phyloP scores from a whole-genome alignment of 2,329 filamentous ascomycete genomes.

The Aspergillus fumigatiaffinis region DNA sequence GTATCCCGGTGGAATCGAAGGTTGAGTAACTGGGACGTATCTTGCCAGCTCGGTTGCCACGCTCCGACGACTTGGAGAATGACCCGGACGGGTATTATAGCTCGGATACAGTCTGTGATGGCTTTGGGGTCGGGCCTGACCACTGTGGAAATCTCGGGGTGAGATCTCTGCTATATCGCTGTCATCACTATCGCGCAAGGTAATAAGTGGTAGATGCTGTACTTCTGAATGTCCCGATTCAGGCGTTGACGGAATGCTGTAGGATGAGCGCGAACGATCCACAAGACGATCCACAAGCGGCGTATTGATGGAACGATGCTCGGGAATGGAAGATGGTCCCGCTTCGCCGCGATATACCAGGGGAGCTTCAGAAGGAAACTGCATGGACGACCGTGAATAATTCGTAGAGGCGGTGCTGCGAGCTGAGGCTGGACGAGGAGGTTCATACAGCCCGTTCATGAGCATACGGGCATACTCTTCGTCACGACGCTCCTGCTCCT shows the following conservation, averaged over 20 bases:
- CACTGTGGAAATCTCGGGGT: constrained; percentile 15
- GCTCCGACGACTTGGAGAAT: background rate
- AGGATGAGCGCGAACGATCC: background rate
- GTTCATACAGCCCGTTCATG: constrained; percentile 26
- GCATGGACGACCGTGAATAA: constrained; percentile 3
- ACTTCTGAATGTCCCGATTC: background rate
- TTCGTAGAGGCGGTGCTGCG: constrained; percentile 4
- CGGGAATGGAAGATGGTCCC: background rate
- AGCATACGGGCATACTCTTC: constrained; percentile 37
- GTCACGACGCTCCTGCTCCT: constrained; percentile 34
- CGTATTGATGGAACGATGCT: background rate
- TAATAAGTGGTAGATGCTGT: constrained; percentile 2
- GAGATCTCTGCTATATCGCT: constrained; percentile 34
- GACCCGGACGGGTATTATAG: background rate
- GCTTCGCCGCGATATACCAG: background rate
- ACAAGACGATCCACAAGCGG: background rate
- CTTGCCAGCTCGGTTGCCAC: background rate
- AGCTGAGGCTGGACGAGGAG: constrained; percentile 8
- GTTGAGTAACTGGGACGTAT: background rate
- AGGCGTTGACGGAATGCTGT: background rate
- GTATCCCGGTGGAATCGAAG: background rate
- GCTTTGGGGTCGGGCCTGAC: background rate
- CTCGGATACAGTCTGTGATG: background rate
- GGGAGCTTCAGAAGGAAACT: background rate
- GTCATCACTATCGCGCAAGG: constrained; percentile 21